A percentile compares a stretch with the other conserved stretches of the same genome.
Evolutionary conservation across 2,329 filamentous ascomycete genomes (phyloP).

Genomic region (Ascochyta lentis): DNA sequence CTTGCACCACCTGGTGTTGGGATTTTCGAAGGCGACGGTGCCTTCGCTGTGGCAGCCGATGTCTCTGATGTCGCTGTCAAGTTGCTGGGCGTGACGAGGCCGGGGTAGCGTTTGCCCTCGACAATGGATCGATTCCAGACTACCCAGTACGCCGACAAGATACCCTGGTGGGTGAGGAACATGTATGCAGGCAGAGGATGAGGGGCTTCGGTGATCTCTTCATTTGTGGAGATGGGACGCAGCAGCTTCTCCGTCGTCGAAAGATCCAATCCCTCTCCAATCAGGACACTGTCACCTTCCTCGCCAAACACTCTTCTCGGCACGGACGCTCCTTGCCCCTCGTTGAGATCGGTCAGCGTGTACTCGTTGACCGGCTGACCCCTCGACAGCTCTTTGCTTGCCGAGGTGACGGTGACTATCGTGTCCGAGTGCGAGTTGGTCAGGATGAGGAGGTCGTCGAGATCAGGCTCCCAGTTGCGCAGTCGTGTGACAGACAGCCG

Average conservation of each 20-base stretch:
- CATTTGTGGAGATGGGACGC: slow-evolving; percentile 77
- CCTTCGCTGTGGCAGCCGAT: slow-evolving; percentile 33
- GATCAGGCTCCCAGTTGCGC: slow-evolving; percentile 77
- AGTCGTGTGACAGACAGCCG: slow-evolving; percentile 81
- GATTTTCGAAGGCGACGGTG: slow-evolving; percentile 18
- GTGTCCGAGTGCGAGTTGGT: slow-evolving; percentile 81
- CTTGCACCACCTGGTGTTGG: slow-evolving; percentile 17
- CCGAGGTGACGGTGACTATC: slow-evolving; percentile 77
- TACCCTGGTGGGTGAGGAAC: slow-evolving; percentile 86
- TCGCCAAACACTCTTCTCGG: slow-evolving; percentile 37
- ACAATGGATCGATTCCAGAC: slow-evolving; percentile 88
- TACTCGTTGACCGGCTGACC: slow-evolving; percentile 72
- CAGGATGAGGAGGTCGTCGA: slow-evolving; percentile 83
- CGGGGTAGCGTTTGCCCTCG: slow-evolving; percentile 74
- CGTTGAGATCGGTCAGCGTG: slow-evolving; percentile 75
- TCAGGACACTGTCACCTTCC: slow-evolving; percentile 74
- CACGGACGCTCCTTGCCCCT: slow-evolving; percentile 76
- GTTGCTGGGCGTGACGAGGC: slow-evolving; percentile 56
- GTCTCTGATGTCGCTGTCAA: slow-evolving; percentile 1
- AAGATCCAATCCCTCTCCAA: slow-evolving; percentile 84
- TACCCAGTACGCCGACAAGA: slow-evolving; percentile 88
- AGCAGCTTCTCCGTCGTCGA: slow-evolving; percentile 79
- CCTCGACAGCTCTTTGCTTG: slow-evolving; percentile 69
- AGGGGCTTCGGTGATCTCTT: slow-evolving; percentile 78
- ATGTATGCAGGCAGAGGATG: slow-evolving; percentile 83